Percentiles rank a stretch among this genome's conserved stretches.
Conservation (phyloP, 805 yeast species). For the Lipomyces orientalis region DNA sequence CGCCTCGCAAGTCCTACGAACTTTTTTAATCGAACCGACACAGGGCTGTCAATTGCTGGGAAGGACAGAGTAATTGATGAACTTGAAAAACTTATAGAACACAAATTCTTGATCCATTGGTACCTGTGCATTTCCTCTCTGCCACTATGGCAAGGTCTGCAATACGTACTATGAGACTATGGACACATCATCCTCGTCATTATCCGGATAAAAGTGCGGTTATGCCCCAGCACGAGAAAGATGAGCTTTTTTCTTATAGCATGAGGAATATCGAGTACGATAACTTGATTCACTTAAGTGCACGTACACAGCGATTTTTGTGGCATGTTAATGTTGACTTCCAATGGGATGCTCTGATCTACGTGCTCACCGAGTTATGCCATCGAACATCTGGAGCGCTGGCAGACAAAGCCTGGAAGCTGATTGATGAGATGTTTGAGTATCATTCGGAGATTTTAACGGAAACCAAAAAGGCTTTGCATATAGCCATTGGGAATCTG, state of each 20-base stretch:
- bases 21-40: neutral
- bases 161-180: neutral
- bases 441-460: neutral
- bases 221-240: neutral
- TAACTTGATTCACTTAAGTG: neutral
- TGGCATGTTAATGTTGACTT: neutral
- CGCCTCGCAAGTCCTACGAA: neutral
- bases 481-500: neutral
- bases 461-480: neutral
- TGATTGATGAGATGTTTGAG: neutral
- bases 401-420: neutral
- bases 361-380: neutral
- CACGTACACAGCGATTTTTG: neutral
- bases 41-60: neutral
- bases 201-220: neutral
- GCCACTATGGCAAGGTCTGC: neutral
- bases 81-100: neutral
- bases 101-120: neutral
- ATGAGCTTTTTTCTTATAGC: neutral
- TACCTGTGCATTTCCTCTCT: constrained; percentile 1
- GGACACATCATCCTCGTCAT: neutral
- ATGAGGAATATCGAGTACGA: neutral
- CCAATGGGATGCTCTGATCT: neutral
- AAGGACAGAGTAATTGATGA: neutral
- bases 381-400: neutral